Evolutionary conservation across 1,284 basidiomycete species (phyloP).

Genomic region (Trametes sp.): DNA sequence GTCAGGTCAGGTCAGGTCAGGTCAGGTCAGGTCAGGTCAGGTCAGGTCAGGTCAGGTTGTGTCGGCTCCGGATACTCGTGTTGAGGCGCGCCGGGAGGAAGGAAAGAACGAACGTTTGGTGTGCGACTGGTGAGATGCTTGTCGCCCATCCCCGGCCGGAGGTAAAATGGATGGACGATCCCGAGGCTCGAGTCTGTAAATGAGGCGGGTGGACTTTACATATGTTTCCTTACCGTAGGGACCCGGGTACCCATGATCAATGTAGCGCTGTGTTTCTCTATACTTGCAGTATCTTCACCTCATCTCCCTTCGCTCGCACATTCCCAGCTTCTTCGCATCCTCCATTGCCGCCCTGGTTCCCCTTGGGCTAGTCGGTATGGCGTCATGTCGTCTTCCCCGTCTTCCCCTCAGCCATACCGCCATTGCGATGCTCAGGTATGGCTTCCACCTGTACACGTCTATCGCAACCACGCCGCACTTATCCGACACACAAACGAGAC

Average conservation of each 20-base stretch:
- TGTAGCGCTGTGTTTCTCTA: constrained; percentile 17
- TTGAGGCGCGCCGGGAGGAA: too few species aligned
- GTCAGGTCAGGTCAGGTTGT: not conserved
- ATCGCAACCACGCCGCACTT: not conserved
- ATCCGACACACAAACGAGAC: not conserved
- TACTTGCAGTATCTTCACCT: not conserved
- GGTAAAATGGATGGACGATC: not conserved
- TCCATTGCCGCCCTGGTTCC: too few species aligned
- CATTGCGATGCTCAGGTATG: too few species aligned
- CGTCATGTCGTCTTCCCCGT: too few species aligned
- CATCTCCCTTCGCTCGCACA: not conserved
- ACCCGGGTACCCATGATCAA: constrained; percentile 19
- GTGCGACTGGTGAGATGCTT: too few species aligned
- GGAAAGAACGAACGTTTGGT: too few species aligned
- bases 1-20: not conserved
- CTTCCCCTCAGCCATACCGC: too few species aligned
- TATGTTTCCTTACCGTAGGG: constrained; percentile 22
- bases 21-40: constrained; percentile 1
- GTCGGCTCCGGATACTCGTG: not conserved
- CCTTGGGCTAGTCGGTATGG: too few species aligned
- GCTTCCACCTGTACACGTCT: too few species aligned
- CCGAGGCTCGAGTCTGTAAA: not conserved
- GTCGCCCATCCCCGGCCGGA: too few species aligned
- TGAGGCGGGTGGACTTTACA: not conserved
- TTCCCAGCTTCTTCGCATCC: too few species aligned